Conservation (phyloP, 2,329 filamentous ascomycete species). For the Fusarium multiceps region DNA sequence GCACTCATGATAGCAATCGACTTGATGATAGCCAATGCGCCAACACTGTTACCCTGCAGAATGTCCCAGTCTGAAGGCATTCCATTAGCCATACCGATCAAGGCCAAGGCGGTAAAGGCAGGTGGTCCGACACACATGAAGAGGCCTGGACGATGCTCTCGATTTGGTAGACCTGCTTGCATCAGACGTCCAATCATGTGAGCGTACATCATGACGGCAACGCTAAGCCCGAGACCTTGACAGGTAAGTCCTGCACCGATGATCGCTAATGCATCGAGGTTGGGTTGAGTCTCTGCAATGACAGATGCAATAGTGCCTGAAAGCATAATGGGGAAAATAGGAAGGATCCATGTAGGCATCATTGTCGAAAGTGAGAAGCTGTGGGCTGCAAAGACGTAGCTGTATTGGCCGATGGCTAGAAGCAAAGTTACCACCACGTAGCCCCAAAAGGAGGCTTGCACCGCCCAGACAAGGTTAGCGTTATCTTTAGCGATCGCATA, state of each 20-base stretch:
- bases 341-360: conserved; percentile 79
- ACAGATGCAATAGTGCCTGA: conserved; percentile 76
- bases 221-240: conserved; percentile 75
- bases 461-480: conserved; percentile 64
- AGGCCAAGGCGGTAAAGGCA: conserved; percentile 74
- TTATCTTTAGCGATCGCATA: conserved; percentile 71
- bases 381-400: conserved; percentile 70
- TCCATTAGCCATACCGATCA: conserved; percentile 71
- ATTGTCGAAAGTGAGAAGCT: conserved; percentile 71
- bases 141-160: conserved; percentile 73
- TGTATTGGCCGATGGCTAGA: conserved; percentile 74
- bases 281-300: conserved; percentile 70
- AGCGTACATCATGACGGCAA: conserved; percentile 76
- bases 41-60: conserved; percentile 51
- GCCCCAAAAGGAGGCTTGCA: conserved; percentile 75
- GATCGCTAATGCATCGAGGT: conserved; percentile 68
- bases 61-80: conserved; percentile 58
- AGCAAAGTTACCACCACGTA: conserved; percentile 71
- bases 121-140: conserved; percentile 81
- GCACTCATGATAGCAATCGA: conserved; percentile 59
- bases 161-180: conserved; percentile 68
- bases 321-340: conserved; percentile 81
- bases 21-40: conserved; percentile 57
- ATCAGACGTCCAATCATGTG: conserved; percentile 77
- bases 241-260: conserved; percentile 73